Evolutionary conservation across 768 basidiomycete genomes (phyloP), one percentile per base, ranked within the genome.

Genomic region (Pleurotus tuoliensis): DNA sequence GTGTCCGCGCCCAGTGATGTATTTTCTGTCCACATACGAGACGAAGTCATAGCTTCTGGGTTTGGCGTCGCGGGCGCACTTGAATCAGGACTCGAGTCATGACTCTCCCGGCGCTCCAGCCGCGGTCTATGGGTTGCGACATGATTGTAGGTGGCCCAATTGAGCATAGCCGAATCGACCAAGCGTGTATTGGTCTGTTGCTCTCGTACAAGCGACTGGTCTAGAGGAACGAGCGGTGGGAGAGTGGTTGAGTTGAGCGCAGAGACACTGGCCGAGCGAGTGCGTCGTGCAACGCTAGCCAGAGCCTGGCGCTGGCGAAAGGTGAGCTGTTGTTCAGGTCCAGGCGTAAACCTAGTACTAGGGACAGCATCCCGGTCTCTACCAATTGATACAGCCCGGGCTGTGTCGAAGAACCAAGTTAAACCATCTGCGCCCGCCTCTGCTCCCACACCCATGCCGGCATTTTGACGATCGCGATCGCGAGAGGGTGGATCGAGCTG

Each of bases 201-300:
- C 39, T 53, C 51, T n/a, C 13, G 62, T 44, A 49, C 67, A 68
- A 53, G 69, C 62, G 38, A 58, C 60, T 24, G 72, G 68, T 39
- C 70, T 67, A 8, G 68, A 58, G 16, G 70, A 66, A 46, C 68
- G 64, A 38, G 64, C 57, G 27, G 71, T 64, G 15, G 71, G 69
- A 51, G 69, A 69, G 44, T 63, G 54, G 34, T 65, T 69, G 22
- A 69, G 67, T 20, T 25, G 37, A 53, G 34, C 37, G 51, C 39
- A 20, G 51, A 53, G 15, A 53, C 51, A n/a, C 51, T 53, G 11
- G 51, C 51, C 6, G 51, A 53, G 39, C 51, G 51, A 24, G 51
- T 27, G 39, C 51, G 51, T 2, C 51, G 51, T 7, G 51, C 51
- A 6, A 20, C 9, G 20, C 24, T 53, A 4, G 51, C 51, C 11